Evolutionary conservation across 1,284 basidiomycete genomes (phyloP), one percentile per base, ranked within the genome.

Genomic region (Megacollybia platyphylla): DNA sequence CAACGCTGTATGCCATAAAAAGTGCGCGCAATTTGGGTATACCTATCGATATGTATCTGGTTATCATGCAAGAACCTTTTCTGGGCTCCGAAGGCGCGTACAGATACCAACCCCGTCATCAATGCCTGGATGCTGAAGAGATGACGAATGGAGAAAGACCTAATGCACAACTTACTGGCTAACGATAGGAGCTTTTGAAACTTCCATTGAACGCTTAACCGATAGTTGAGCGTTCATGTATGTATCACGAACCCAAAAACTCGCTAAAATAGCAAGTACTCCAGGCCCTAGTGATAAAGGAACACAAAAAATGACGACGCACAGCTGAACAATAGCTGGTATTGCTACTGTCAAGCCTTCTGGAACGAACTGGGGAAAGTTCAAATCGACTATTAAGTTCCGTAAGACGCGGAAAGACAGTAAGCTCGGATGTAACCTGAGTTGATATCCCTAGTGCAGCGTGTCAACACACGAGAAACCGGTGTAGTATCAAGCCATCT

Each of bases 211-310:
- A 27, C 39, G 39, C 17, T 40, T 40, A 5, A 40, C 84, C 7
- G 68, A 57, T 34, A 85, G 68, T 0, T 79, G 72, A 26, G 79
- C 73, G 10, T 77, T 74, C 50, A 87, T 81, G 52, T 58, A 61
- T 34, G 20, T 49, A 29, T 40, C 42, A 48, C n/a, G 38, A 42
- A 9, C 54, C 54, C 7, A 49, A 62, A 8, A 69, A 71, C 56
- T 24, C 20, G 20, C 20, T 24, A 24, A 24, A 41, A 65, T 65
- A 9, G 69, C 53, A 8, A 58, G 40, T 15, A 69, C 40, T n/a
- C 61, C 57, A 6, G 58, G 49, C 9, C 59, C 37, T 18, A 63
- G 50, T 43, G 58, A 64, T n/a, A 59, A 40, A 0, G 70, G 71
- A 4, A 70, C 61, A 26, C 70, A 54, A 20, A 60, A 46, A 8